phyloP scores from a whole-genome alignment of 192 early-diverging fungal genomes.

The Podila horticola region DNA sequence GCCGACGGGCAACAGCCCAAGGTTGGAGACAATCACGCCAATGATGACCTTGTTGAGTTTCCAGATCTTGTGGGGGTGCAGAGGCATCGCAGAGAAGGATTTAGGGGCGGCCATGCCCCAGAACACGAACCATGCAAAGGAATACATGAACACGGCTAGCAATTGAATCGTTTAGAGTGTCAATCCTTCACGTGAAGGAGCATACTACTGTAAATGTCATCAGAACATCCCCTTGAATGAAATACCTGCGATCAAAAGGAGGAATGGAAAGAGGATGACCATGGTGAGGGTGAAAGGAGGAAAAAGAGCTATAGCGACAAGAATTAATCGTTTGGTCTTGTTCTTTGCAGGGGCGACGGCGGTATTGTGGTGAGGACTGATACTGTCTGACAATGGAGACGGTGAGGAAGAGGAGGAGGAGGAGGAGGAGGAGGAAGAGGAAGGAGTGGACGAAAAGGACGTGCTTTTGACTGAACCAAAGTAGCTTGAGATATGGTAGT shows the following conservation, averaged over 20 bases:
- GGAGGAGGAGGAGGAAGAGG: too few relatives aligned
- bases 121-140: slow-evolving; percentile 45
- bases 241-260: neutral
- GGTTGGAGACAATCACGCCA: slow-evolving; percentile 31
- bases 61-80: slow-evolving; percentile 28
- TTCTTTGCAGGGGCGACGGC: too few relatives aligned
- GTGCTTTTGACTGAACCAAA: neutral
- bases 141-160: slow-evolving; percentile 28
- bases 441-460: neutral
- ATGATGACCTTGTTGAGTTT: slow-evolving; percentile 41
- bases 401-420: too few relatives aligned
- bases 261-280: neutral
- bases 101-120: slow-evolving; percentile 27
- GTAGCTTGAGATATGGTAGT: neutral
- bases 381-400: too few relatives aligned
- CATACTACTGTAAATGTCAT: neutral
- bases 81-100: slow-evolving; percentile 10
- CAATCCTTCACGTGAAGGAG: neutral
- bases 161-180: neutral
- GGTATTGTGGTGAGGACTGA: too few relatives aligned
- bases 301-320: neutral
- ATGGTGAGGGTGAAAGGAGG: neutral
- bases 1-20: slow-evolving; percentile 31
- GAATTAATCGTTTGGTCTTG: neutral
- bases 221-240: neutral